Conservation (phyloP, 192 early-diverging fungal species). For the Gamsiella multidivaricata region DNA sequence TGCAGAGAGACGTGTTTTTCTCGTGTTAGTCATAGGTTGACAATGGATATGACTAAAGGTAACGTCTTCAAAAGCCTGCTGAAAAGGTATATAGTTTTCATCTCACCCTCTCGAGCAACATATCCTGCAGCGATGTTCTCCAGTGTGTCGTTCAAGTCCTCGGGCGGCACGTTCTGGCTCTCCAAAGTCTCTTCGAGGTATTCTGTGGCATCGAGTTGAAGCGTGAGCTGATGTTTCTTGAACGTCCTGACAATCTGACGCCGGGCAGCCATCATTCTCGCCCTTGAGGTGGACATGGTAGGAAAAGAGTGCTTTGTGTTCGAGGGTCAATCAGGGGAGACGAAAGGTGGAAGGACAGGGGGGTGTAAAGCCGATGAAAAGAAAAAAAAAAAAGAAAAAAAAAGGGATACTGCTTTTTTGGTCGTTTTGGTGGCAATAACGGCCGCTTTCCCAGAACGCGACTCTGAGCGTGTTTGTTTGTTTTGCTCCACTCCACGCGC, state of each 20-base stretch:
- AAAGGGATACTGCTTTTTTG: too few relatives aligned
- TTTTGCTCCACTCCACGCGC: too few relatives aligned
- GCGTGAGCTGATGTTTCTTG: slow-evolving; percentile 81
- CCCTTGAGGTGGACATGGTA: slow-evolving; percentile 39
- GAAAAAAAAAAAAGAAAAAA: too few relatives aligned
- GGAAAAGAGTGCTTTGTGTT: not conserved
- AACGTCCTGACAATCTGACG: slow-evolving; percentile 75
- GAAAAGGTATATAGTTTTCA: too few relatives aligned
- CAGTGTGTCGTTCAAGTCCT: slow-evolving; percentile 67
- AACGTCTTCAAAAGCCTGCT: too few relatives aligned
- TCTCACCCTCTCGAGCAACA: slow-evolving; percentile 80
- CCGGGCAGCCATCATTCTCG: slow-evolving; percentile 36
- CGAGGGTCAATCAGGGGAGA: not conserved
- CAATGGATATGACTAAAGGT: too few relatives aligned
- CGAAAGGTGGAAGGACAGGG: not conserved
- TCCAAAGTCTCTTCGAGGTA: slow-evolving; percentile 70
- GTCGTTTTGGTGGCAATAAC: too few relatives aligned
- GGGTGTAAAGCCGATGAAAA: too few relatives aligned
- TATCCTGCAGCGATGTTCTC: slow-evolving; percentile 79
- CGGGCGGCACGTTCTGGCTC: slow-evolving; percentile 46
- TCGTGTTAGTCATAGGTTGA: not conserved
- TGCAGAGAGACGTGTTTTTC: not conserved
- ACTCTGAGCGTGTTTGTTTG: too few relatives aligned
- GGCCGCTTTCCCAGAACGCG: too few relatives aligned
- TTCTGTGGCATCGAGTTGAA: slow-evolving; percentile 78